These are phyloP conservation scores for Aspergillus panamensis DNA, from an alignment of 495 filamentous ascomycete species.

Conservation along the genomic window DNA sequence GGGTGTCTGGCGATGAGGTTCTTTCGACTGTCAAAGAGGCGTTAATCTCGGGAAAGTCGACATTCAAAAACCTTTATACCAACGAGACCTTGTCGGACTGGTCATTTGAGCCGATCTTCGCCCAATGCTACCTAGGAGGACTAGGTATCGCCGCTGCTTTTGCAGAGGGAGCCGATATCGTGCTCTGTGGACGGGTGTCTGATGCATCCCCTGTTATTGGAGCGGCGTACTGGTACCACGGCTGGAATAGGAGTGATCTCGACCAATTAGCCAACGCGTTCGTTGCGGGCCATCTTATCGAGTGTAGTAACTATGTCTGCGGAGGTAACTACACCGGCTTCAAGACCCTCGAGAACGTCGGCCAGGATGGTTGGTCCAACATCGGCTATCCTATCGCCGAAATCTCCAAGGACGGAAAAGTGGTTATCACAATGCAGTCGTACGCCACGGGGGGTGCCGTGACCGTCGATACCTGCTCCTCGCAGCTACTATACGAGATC, in stretches of 20 bases:
- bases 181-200: constrained; percentile 54
- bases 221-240: constrained; percentile 49
- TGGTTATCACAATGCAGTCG: constrained; percentile 44
- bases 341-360: constrained; percentile 37
- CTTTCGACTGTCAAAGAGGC: constrained; percentile 40
- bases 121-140: constrained; percentile 53
- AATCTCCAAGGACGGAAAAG: constrained; percentile 45
- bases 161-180: constrained; percentile 52
- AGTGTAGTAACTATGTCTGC: constrained; percentile 53
- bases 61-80: constrained; percentile 51
- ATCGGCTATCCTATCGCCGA: constrained; percentile 60
- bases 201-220: constrained; percentile 54
- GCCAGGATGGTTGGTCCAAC: constrained; percentile 37
- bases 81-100: constrained; percentile 47
- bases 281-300: constrained; percentile 54
- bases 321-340: constrained; percentile 60
- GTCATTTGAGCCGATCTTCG: constrained; percentile 52
- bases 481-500: constrained; percentile 58
- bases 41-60: constrained; percentile 32
- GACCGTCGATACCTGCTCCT: constrained; percentile 51
- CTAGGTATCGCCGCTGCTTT: constrained; percentile 49
- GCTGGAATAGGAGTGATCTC: constrained; percentile 41
- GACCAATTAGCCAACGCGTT: constrained; percentile 51
- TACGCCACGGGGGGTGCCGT: constrained; percentile 33
- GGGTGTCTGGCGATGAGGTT: constrained; percentile 53